Conservation (phyloP, 2,329 filamentous ascomycete species). For the Diplodia mutila region DNA sequence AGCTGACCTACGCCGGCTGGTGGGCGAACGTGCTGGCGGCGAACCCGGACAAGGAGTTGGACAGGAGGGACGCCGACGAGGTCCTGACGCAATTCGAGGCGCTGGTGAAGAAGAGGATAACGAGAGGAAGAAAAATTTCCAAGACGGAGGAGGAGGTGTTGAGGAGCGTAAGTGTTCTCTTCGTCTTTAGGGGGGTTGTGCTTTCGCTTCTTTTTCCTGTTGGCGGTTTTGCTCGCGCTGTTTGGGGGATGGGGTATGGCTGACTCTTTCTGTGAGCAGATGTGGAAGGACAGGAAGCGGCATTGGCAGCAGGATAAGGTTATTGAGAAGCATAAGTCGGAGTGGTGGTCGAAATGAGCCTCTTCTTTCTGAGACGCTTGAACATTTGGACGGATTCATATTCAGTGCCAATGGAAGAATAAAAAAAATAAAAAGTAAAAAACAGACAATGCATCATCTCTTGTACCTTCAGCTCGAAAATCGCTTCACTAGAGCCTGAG, state of each 20-base stretch:
- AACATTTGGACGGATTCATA: neutral
- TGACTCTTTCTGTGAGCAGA: neutral
- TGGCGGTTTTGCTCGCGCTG: neutral
- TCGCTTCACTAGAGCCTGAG: neutral
- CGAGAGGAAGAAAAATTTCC: neutral
- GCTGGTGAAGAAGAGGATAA: neutral
- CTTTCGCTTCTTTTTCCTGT: neutral
- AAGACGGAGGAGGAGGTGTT: neutral
- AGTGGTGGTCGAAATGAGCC: neutral
- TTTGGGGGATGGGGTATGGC: neutral
- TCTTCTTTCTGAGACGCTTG: neutral
- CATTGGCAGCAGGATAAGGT: neutral
- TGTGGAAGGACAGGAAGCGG: neutral
- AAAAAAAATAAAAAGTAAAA: too few relatives aligned
- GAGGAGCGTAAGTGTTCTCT: neutral
- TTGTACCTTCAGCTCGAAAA: neutral
- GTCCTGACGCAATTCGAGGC: neutral
- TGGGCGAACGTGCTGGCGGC: neutral
- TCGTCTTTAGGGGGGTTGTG: too few relatives aligned
- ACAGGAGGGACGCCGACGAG: neutral
- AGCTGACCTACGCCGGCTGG: neutral
- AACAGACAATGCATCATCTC: neutral
- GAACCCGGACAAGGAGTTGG: neutral
- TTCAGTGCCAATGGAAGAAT: neutral
- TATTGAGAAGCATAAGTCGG: neutral